Base-by-base conservation (phyloP, 2,329 filamentous ascomycete genomes). In the Ophiostoma piceae region DNA sequence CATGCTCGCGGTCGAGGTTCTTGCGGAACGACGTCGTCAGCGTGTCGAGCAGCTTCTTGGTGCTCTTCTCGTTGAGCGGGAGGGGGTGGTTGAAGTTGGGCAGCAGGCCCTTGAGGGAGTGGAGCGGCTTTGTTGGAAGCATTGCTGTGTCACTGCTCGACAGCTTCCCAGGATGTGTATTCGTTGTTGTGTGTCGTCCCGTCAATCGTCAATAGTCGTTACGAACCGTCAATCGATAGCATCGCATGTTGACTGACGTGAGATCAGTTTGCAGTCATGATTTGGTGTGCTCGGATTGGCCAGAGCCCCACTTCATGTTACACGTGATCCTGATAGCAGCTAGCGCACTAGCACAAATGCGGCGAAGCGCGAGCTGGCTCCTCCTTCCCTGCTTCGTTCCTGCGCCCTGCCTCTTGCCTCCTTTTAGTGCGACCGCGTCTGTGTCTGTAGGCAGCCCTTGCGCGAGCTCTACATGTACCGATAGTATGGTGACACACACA, bases 1-100 rank as follows among this genome's bases (percentile, higher is more conserved):
- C 85, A 74, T 88, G 84, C 74, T 88, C 85, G 62, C 78, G 80
- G 74, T 87, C 85, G n/a, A 88, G 83, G 39, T 86, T 83, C 69
- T 81, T 81, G 68, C 85, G 82, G 75, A 88, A 88, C 2, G 85
- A 87, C 6, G 80, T 77, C 67, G 86, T 88, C 68, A 88, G 80
- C 43, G 82, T 81, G 69, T 86, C 80, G 72, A 87, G 84, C 9
- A 88, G 81, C 74, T 83, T 83, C 72, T 84, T 81, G 35, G 84
- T 84, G 70, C 87, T 83, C 69, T 81, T 80, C 62, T 79, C 77
- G 64, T 79, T 83, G 54, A 88, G 78, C 1, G 84, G 81, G 1
- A 84, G 77, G 7, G 85, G 85, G 66, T 86, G 83, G 74, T 87
- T 84, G 66, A 84, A 80, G 64, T 78, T 77, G 8, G 80, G 79